Base-by-base conservation (phyloP, 306 rosid genomes). In the Rosa rugosa region DNA sequence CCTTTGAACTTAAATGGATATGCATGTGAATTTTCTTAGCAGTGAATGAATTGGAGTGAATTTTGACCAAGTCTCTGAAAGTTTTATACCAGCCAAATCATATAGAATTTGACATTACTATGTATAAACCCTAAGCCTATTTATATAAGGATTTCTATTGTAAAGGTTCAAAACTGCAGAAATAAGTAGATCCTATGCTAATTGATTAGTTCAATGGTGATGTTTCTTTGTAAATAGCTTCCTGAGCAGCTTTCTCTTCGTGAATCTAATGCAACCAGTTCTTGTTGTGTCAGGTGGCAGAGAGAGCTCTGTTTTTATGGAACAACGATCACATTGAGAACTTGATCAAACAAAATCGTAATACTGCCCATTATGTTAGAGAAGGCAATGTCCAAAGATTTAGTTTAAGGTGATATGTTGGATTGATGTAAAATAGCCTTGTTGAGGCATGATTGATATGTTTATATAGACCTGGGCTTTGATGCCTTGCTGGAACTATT, bases 291-390 rank as follows among this genome's bases (percentile, higher is more conserved):
- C 81, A 93, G 97, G 98, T 89, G 73, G 97, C 93, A 7, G 98
- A 93, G 75, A 87, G 97, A 86, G 91, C 91, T n/a, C 66, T 89
- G 82, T 93, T 89, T 81, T 77, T 93, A 75, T 91, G 97, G 94
- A 91, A 88, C 86, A 93, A 84, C 5, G 94, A 93, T 75, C 98
- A 91, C 73, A 82, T 93, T 65, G 89, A 86, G 82, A 93, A 84
- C 88, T 75, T 91, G 57, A 88, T 91, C 84, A 91, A 80, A 82
- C 97, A 89, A 82, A 88, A 91, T 72, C 79, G 91, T 67, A 81
- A 83, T 90, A 75, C 88, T 92, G 22, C 97, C 97, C 54, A 89
- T 91, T 53, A 83, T 91, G 75, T 87, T 91, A 27, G 31, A 27
- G 31, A 27, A 27, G 31, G 31, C 31, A 27, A 27, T 27, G 31